phyloP scores from a whole-genome alignment of 352 stramenopile species.

The Phytophthora pluvialis region DNA sequence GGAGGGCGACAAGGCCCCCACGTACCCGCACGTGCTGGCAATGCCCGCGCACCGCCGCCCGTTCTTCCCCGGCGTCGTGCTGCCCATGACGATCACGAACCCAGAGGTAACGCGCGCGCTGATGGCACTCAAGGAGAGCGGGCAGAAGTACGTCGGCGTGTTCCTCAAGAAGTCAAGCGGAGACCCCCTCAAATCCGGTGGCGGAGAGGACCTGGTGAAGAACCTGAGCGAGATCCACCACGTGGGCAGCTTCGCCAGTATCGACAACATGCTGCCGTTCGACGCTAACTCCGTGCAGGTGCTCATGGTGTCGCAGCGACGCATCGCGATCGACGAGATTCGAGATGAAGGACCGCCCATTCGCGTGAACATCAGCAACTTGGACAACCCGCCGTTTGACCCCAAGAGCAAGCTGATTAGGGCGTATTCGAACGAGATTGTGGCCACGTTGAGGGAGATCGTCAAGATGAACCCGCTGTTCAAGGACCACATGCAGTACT shows the following conservation, averaged over 20 bases:
- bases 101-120: slow-evolving; percentile 89
- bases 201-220: slow-evolving; percentile 89
- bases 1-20: slow-evolving; percentile 72
- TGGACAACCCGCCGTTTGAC: slow-evolving; percentile 78
- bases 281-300: slow-evolving; percentile 78
- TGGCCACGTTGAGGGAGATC: slow-evolving; percentile 96
- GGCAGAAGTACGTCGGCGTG: slow-evolving; percentile 92
- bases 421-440: slow-evolving; percentile 98
- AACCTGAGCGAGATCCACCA: slow-evolving; percentile 94
- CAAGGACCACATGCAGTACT: slow-evolving; percentile 98
- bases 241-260: slow-evolving; percentile 96
- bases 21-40: slow-evolving; percentile 78
- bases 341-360: slow-evolving; percentile 69
- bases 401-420: slow-evolving; percentile 91
- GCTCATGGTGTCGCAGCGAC: slow-evolving; percentile 90
- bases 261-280: slow-evolving; percentile 91
- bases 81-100: slow-evolving; percentile 89
- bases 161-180: slow-evolving; percentile 90
- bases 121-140: slow-evolving; percentile 85
- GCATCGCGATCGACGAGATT: slow-evolving; percentile 82
- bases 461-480: slow-evolving; percentile 98
- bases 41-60: slow-evolving; percentile 78
- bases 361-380: slow-evolving; percentile 68
- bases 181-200: slow-evolving; percentile 44
- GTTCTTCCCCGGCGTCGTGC: slow-evolving; percentile 84